Conservation (phyloP, 768 basidiomycete species). For the Termitomyces sp. region DNA sequence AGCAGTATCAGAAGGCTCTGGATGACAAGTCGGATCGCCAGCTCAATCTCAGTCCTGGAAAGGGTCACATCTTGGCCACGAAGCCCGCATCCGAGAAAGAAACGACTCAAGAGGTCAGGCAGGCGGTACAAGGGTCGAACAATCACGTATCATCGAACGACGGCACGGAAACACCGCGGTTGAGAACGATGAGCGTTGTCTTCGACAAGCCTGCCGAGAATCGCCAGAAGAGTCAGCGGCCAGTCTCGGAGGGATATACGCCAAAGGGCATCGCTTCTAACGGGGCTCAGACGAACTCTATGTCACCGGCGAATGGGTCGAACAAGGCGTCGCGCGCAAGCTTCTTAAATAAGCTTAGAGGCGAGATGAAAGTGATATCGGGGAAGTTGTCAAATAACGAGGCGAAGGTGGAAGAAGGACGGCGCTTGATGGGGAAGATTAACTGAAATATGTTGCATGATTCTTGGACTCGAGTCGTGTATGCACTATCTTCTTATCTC, state of each 20-base stretch:
- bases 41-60: constrained; percentile 1
- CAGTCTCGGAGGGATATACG: neutral
- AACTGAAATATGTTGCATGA: neutral
- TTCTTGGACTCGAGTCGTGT: neutral
- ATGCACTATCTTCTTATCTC: neutral
- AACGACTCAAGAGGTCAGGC: no score
- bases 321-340: constrained; percentile 10
- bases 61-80: neutral
- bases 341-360: constrained; percentile 34
- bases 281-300: neutral
- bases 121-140: neutral
- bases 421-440: constrained; percentile 27
- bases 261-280: neutral
- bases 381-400: constrained; percentile 34
- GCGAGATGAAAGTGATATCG: constrained; percentile 34
- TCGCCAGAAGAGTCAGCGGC: neutral
- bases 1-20: constrained; percentile 15
- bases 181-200: constrained; percentile 1
- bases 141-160: neutral
- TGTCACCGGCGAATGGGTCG: neutral
- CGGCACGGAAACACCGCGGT: neutral
- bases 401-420: constrained; percentile 33
- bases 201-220: neutral
- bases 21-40: constrained; percentile 15
- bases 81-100: neutral